phyloP scores from a whole-genome alignment of 2,329 filamentous ascomycete genomes.

The Colletotrichum destructivum region DNA sequence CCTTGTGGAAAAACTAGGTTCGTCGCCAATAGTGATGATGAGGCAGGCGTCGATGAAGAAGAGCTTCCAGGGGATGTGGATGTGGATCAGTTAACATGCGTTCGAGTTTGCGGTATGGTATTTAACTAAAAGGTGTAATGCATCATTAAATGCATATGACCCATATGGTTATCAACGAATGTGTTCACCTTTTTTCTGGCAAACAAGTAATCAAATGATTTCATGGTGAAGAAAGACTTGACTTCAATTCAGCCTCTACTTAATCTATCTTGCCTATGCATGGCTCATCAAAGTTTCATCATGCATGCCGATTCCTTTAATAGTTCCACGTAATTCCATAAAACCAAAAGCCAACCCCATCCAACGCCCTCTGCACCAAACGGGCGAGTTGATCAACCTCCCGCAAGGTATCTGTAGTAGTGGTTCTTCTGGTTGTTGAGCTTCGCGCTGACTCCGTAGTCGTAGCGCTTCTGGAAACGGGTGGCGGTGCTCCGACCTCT shows the following conservation, averaged over 20 bases:
- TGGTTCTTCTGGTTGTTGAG: conserved; percentile 81
- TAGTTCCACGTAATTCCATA: conserved; percentile 9
- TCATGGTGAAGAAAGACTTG: background rate
- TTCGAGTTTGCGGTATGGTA: conserved; percentile 13
- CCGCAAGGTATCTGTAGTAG: conserved; percentile 65
- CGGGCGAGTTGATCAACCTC: conserved; percentile 54
- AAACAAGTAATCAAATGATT: background rate
- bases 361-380: conserved; percentile 13
- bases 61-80: background rate
- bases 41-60: background rate
- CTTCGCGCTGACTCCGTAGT: conserved; percentile 82
- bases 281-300: conserved; percentile 31
- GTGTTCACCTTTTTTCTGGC: too few relatives aligned
- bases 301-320: conserved; percentile 32
- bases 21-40: background rate
- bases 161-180: background rate
- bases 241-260: conserved; percentile 32
- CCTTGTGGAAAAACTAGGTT: background rate
- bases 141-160: conserved; percentile 15
- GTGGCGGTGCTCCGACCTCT: conserved; percentile 77
- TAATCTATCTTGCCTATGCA: conserved; percentile 34
- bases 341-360: conserved; percentile 25
- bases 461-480: conserved; percentile 72
- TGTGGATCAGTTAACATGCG: background rate
- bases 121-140: background rate